A percentile compares a stretch with the other conserved stretches of the same genome.
Evolutionary conservation across 2,329 filamentous ascomycete genomes (phyloP).

Genomic region (Penicillium sp.): DNA sequence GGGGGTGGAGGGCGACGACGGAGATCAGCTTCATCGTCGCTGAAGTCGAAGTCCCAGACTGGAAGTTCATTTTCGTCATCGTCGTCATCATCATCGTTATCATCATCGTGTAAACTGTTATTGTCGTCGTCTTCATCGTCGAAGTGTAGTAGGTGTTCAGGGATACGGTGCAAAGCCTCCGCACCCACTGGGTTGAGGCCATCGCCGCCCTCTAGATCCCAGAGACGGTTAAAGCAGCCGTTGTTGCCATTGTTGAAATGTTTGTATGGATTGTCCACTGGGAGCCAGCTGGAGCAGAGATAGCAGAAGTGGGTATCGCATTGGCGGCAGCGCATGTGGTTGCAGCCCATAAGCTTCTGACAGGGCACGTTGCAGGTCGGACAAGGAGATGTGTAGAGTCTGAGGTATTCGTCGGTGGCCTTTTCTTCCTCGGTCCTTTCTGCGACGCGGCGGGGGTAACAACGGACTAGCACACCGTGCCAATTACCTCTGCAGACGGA

Average conservation of each 20-base stretch:
- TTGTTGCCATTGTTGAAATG: constrained; percentile 78
- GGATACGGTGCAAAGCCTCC: constrained; percentile 43
- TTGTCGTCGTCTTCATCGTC: constrained; percentile 28
- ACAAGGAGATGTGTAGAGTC: constrained; percentile 78
- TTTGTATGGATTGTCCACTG: constrained; percentile 75
- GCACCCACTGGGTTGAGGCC: constrained; percentile 45
- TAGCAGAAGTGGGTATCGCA: constrained; percentile 96
- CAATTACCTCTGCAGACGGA: constrained; percentile 73
- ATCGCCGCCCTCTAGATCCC: constrained; percentile 86
- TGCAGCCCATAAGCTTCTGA: constrained; percentile 92
- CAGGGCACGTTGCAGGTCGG: constrained; percentile 82
- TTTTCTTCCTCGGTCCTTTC: constrained; percentile 83
- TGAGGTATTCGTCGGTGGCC: constrained; percentile 81
- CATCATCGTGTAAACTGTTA: constrained; percentile 24
- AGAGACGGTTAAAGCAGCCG: constrained; percentile 79
- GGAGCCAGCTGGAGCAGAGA: constrained; percentile 84
- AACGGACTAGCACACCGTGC: constrained; percentile 86
- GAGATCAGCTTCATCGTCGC: constrained; percentile 28
- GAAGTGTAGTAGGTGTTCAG: constrained; percentile 38
- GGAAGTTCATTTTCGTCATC: constrained; percentile 23
- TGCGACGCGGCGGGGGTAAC: constrained; percentile 61
- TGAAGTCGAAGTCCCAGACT: constrained; percentile 16
- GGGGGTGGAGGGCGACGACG: constrained; percentile 38
- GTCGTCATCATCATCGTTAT: constrained; percentile 27
- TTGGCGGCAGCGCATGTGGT: constrained; percentile 92